A percentile compares a stretch with the other conserved stretches of the same genome.
Evolutionary conservation across 306 rosid species (phyloP).

Genomic region (Vachellia collinsii): DNA sequence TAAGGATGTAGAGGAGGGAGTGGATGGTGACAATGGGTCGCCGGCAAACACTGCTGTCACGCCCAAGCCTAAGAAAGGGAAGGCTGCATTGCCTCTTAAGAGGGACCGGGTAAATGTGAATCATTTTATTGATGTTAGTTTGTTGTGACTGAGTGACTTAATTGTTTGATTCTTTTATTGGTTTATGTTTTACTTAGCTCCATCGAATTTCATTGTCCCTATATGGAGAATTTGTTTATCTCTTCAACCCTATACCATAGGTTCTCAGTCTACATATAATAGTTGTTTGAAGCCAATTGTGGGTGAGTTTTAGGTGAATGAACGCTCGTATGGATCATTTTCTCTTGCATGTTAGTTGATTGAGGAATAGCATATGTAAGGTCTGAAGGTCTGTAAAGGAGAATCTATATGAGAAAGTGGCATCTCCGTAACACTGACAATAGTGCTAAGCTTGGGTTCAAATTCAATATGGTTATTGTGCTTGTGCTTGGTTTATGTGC

Average conservation of each 20-base stretch:
- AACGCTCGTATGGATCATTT: neutral
- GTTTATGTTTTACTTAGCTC: slow-evolving; percentile 29
- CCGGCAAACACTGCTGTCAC: slow-evolving; percentile 16
- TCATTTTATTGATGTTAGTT: slow-evolving; percentile 14
- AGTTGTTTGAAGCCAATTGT: neutral
- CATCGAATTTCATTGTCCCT: slow-evolving; percentile 25
- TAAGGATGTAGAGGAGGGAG: slow-evolving; percentile 48
- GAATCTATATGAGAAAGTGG: neutral
- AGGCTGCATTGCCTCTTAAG: slow-evolving; percentile 88
- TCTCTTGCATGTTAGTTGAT: neutral
- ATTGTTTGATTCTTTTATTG: slow-evolving; percentile 25
- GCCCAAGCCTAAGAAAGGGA: slow-evolving; percentile 81
- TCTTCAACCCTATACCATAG: no score
- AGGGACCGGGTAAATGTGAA: slow-evolving; percentile 73
- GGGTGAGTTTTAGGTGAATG: neutral
- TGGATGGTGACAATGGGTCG: slow-evolving; percentile 38
- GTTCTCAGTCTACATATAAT: neutral
- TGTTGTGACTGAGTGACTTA: neutral
- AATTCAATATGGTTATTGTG: slow-evolving; percentile 14
- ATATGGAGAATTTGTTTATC: neutral
- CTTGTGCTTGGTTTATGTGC: slow-evolving; percentile 4
- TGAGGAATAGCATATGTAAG: neutral
- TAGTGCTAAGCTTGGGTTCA: neutral
- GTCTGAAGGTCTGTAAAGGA: neutral
- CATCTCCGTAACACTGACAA: neutral